phyloP scores from a whole-genome alignment of 257 asterid species.

The Solanum paucissectum region DNA sequence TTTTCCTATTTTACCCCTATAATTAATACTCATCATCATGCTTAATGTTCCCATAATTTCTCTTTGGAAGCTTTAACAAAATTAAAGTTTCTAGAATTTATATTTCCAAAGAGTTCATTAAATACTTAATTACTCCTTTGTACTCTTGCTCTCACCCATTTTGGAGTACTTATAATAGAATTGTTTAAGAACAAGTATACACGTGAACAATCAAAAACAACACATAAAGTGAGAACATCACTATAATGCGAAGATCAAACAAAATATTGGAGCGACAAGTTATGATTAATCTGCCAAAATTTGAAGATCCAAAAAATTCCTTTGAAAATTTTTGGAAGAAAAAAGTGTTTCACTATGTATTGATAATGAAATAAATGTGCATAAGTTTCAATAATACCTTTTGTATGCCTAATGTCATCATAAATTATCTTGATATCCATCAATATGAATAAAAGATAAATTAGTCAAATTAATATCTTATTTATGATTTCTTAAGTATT shows the following conservation, averaged over 20 bases:
- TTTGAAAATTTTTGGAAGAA: no score
- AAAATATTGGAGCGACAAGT: not conserved
- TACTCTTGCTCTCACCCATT: not conserved
- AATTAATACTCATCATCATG: not conserved
- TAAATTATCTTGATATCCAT: no score
- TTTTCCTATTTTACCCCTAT: not conserved
- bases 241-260: not conserved
- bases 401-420: no score
- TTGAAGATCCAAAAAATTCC: no score
- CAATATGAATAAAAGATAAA: no score
- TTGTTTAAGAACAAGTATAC: not conserved
- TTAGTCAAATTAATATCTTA: no score
- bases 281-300: no score
- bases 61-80: not conserved
- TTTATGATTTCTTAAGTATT: no score
- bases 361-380: no score
- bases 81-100: not conserved
- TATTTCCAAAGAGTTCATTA: not conserved
- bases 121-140: not conserved
- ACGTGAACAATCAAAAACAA: not conserved
- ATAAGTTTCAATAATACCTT: no score
- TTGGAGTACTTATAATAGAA: not conserved
- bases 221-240: not conserved
- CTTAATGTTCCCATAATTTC: not conserved
- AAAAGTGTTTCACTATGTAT: no score